Base-by-base conservation (phyloP, 768 basidiomycete species). In the Rhodotorula diobovata region DNA sequence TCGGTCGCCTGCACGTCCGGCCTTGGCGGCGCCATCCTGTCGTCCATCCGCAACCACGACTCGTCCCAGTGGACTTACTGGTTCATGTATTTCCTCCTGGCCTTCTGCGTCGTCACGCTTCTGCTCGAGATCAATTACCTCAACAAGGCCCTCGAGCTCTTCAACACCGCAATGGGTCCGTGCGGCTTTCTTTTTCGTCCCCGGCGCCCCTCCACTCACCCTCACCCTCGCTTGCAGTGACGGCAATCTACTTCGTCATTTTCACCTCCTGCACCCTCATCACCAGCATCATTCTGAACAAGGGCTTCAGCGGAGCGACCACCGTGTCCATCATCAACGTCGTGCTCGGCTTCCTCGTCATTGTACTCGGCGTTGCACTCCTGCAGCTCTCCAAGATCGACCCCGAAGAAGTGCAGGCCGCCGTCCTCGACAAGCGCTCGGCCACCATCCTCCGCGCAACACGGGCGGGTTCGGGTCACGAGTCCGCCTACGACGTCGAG, bases 361-460 rank as follows among this genome's bases (percentile, higher is more conserved):
- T 59, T n/a, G 58, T 59, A 2, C 35, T 59, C 41, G 58, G 58
- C 16, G 41, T 59, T 41, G 18, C 90, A 41, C 88, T 99, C 73
- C 87, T 99, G 15, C 96, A 99, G 81, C 89, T 95, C 86, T 91
- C 89, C 79, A 91, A 91, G 82, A 87, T 98, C 75, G 95, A 99
- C 78, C 95, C 96, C 18, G 84, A 83, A 30, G 81, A 87, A 64
- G 86, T 83, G 68, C 79, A 87, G 59, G 45, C 59, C 16, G 45
- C 15, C 23, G 63, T 70, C 15, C 89, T 99, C 77, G 96, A 98
- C 79, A 85, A 95, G 28, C 85, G 89, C 45, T 90, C 91, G 2
- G 97, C 96, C 0, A 85, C 97, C 59, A 86, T 99, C 34, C 85
- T 99, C 43, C 88, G 91, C 80, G 94, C 91, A n/a, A 85, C 91